These are phyloP conservation scores for Clonostachys rhizophaga DNA, from an alignment of 2,329 filamentous ascomycete species.

Conservation along the genomic window DNA sequence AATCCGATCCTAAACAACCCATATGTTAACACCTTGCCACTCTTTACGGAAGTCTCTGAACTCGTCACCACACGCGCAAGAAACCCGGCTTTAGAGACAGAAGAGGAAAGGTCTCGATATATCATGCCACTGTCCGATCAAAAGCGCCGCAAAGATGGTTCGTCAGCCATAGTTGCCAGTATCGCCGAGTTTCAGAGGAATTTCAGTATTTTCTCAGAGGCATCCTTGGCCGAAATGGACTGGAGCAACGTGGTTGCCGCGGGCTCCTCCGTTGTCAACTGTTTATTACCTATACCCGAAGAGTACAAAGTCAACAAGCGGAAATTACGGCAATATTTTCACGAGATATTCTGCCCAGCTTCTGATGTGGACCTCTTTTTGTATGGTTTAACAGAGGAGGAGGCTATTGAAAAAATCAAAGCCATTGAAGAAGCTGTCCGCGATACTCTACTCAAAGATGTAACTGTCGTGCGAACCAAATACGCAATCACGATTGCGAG, in stretches of 20 bases:
- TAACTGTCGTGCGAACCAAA: constrained; percentile 82
- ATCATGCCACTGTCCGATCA: constrained; percentile 63
- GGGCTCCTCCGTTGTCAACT: constrained; percentile 77
- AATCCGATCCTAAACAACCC: constrained; percentile 53
- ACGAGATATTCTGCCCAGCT: constrained; percentile 74
- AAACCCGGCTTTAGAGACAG: constrained; percentile 49
- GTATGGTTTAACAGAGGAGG: constrained; percentile 71
- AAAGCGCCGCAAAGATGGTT: constrained; percentile 56
- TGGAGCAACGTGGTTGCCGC: constrained; percentile 81
- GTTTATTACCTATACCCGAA: constrained; percentile 65
- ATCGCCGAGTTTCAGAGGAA: constrained; percentile 72
- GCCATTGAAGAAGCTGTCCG: constrained; percentile 70
- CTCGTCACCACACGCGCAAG: constrained; percentile 60
- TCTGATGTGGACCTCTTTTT: constrained; percentile 86
- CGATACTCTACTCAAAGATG: constrained; percentile 76
- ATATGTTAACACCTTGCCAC: constrained; percentile 58
- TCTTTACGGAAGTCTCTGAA: constrained; percentile 55
- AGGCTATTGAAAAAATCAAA: constrained; percentile 79
- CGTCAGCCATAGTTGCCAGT: constrained; percentile 62
- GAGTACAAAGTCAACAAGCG: constrained; percentile 59
- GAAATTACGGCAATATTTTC: constrained; percentile 68
- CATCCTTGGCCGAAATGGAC: constrained; percentile 67
- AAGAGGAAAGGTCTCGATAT: constrained; percentile 58
- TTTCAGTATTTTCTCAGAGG: constrained; percentile 79
- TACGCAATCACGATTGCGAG: constrained; percentile 83